Evolutionary conservation across 352 stramenopile species (phyloP).

Genomic region (Globisporangium okanoganense): DNA sequence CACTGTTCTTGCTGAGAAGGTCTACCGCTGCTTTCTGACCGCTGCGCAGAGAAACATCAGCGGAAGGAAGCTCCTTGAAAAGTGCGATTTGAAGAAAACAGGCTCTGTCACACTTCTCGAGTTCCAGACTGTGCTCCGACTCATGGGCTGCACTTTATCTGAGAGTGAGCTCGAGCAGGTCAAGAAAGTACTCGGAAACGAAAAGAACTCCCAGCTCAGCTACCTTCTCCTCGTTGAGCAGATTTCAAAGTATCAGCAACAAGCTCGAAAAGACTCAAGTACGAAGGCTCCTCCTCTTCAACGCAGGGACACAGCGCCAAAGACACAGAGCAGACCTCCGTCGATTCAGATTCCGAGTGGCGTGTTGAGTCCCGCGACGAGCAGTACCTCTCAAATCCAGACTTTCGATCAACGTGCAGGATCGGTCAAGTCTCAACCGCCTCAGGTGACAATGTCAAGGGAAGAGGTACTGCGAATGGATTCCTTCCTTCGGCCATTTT

Average conservation of each 20-base stretch:
- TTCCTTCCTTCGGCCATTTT: constrained; percentile 39
- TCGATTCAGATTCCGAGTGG: constrained; percentile 1
- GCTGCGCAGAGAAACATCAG: constrained; percentile 77
- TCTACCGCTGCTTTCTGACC: constrained; percentile 57
- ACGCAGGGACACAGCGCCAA: neutral
- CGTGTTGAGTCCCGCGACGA: neutral
- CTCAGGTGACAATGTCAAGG: constrained; percentile 16
- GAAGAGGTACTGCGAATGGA: constrained; percentile 47
- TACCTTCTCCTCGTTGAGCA: constrained; percentile 49
- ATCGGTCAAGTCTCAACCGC: neutral
- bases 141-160: constrained; percentile 64
- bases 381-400: neutral
- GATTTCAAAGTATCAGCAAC: constrained; percentile 32
- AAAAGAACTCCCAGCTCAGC: constrained; percentile 37
- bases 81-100: constrained; percentile 51
- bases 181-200: constrained; percentile 43
- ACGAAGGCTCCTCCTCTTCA: neutral
- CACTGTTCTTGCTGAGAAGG: constrained; percentile 47
- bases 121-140: constrained; percentile 70
- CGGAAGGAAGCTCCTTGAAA: constrained; percentile 63
- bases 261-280: neutral
- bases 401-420: neutral
- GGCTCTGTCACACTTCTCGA: constrained; percentile 60
- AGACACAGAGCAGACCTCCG: neutral
- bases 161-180: constrained; percentile 49